Percentiles rank a stretch among this genome's conserved stretches.
phyloP scores from a whole-genome alignment of 371 early-diverging fungal genomes.

The Mucor irregularis region DNA sequence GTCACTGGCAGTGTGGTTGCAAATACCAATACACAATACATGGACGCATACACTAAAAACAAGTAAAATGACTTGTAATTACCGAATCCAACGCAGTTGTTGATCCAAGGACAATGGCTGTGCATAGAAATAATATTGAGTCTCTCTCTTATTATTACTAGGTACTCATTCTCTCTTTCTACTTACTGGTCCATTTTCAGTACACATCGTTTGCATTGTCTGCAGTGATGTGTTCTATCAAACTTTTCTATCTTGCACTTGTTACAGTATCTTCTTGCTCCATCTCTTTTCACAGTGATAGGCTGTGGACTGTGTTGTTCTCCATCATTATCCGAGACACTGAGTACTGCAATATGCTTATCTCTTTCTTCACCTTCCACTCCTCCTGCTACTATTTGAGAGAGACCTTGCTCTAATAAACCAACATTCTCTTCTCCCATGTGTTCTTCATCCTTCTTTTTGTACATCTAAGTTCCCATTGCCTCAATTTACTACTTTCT shows the following conservation, averaged over 20 bases:
- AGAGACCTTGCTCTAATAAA: slow-evolving; percentile 16
- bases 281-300: slow-evolving; percentile 59
- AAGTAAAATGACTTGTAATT: slow-evolving; percentile 73
- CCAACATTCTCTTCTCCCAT: slow-evolving; percentile 20
- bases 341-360: background rate
- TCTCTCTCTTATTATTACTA: no score
- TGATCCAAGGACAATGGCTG: slow-evolving; percentile 70
- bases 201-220: slow-evolving; percentile 60
- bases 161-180: background rate
- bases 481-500: background rate
- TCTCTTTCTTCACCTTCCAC: no score
- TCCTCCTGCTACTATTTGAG: no score
- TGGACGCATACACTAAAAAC: slow-evolving; percentile 57
- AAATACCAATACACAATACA: slow-evolving; percentile 56
- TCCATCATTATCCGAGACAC: slow-evolving; percentile 6
- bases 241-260: slow-evolving; percentile 67
- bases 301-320: slow-evolving; percentile 11
- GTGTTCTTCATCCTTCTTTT: slow-evolving; percentile 12
- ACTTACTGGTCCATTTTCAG: slow-evolving; percentile 75
- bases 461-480: background rate
- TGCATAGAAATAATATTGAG: background rate
- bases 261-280: slow-evolving; percentile 55
- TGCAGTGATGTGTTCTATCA: slow-evolving; percentile 70
- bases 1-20: slow-evolving; percentile 36
- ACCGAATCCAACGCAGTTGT: slow-evolving; percentile 70